These are phyloP conservation scores for Setaria italica DNA, from an alignment of 202 grass and related monocot genomes.

Conservation along the genomic window DNA sequence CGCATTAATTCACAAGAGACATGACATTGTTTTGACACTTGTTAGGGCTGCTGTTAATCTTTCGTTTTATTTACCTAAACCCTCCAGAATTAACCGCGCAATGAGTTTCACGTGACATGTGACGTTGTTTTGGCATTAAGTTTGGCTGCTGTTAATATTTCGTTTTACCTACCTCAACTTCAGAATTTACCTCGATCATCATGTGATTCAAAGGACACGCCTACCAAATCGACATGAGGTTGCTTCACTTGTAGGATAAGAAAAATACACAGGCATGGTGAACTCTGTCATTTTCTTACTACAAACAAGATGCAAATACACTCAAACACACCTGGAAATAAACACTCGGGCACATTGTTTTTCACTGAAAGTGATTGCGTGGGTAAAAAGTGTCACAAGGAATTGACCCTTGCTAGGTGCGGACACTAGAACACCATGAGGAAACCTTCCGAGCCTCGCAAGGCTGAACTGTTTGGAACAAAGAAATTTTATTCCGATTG, in stretches of 20 bases:
- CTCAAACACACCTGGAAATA: not conserved
- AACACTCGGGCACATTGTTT: not conserved
- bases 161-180: not conserved
- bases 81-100: not conserved
- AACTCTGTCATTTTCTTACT: conserved; percentile 4
- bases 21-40: not conserved
- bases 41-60: not conserved
- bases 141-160: not conserved
- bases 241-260: not conserved
- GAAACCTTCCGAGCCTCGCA: not conserved
- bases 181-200: not conserved
- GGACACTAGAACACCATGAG: not conserved
- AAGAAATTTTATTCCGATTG: not conserved
- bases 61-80: conserved; percentile 13
- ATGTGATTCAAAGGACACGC: not conserved
- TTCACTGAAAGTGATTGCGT: not conserved
- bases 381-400: not conserved
- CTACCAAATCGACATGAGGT: not conserved
- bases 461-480: not conserved
- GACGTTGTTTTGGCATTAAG: not conserved
- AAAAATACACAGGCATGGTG: not conserved
- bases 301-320: not conserved
- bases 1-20: not conserved
- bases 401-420: not conserved
- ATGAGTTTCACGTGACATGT: not conserved